phyloP scores from a whole-genome alignment of 2,329 filamentous ascomycete species.

The Dothistroma pini region DNA sequence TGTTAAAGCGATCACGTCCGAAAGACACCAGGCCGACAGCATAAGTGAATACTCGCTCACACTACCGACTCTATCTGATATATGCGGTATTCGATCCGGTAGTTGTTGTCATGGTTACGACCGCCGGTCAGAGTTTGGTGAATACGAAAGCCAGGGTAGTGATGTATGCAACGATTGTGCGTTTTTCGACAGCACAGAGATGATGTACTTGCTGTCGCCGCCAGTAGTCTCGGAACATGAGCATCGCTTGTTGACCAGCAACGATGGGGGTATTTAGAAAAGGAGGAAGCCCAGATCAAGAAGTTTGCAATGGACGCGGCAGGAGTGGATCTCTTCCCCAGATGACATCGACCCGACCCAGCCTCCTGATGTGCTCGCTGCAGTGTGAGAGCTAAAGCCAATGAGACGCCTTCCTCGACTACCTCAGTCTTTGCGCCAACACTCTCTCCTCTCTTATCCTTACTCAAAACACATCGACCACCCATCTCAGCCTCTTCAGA shows the following conservation, averaged over 20 bases:
- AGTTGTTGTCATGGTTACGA: neutral
- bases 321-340: neutral
- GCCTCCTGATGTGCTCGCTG: neutral
- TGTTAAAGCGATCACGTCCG: too few relatives aligned
- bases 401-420: neutral
- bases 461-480: neutral
- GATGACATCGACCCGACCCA: neutral
- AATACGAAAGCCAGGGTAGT: neutral
- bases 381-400: neutral
- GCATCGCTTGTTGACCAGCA: too few relatives aligned
- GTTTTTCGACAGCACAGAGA: neutral
- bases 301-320: neutral
- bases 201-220: neutral
- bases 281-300: neutral
- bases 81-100: neutral
- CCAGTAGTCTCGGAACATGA: too few relatives aligned
- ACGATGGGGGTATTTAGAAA: neutral
- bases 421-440: neutral
- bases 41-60: neutral
- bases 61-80: neutral
- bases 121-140: neutral
- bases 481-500: constrained; percentile 14
- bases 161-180: neutral
- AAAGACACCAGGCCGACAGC: too few relatives aligned
- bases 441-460: constrained; percentile 3